A percentile compares a stretch with the other conserved stretches of the same genome.
phyloP scores from a whole-genome alignment of 192 early-diverging fungal species.

The Thamnidium elegans region DNA sequence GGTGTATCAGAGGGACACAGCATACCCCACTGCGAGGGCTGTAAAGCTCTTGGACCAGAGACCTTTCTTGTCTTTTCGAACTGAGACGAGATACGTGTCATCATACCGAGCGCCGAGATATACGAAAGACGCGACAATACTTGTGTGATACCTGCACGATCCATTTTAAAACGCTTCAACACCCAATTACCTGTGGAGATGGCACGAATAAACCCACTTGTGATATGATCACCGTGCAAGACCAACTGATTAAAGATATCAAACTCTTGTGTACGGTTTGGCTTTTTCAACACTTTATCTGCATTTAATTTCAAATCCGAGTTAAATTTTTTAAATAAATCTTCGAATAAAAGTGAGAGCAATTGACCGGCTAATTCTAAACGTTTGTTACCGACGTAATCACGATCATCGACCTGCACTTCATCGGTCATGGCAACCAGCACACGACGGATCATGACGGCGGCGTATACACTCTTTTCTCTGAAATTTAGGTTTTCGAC shows the following conservation, averaged over 20 bases:
- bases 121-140: conserved; percentile 91
- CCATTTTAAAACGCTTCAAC: conserved; percentile 99
- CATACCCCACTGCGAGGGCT: conserved; percentile 98
- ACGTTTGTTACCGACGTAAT: conserved; percentile 98
- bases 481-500: conserved; percentile 85
- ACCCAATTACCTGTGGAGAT: conserved; percentile 99
- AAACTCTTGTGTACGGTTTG: conserved; percentile 83
- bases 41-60: conserved; percentile 91
- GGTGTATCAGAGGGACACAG: conserved; percentile 96
- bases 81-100: conserved; percentile 94
- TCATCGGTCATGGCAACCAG: conserved; percentile 81
- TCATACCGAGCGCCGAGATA: conserved; percentile 94
- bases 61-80: conserved; percentile 99
- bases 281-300: conserved; percentile 87
- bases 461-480: conserved; percentile 89
- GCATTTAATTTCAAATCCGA: conserved; percentile 84
- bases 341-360: conserved; percentile 92
- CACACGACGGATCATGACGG: conserved; percentile 91
- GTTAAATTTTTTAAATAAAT: conserved; percentile 95
- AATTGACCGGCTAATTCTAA: conserved; percentile 95
- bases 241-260: conserved; percentile 78
- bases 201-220: conserved; percentile 84
- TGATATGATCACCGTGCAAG: conserved; percentile 80
- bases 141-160: conserved; percentile 95
- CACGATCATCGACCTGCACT: conserved; percentile 89